Evolutionary conservation across 345 rosid species (phyloP).

Genomic region (Populus euphratica): DNA sequence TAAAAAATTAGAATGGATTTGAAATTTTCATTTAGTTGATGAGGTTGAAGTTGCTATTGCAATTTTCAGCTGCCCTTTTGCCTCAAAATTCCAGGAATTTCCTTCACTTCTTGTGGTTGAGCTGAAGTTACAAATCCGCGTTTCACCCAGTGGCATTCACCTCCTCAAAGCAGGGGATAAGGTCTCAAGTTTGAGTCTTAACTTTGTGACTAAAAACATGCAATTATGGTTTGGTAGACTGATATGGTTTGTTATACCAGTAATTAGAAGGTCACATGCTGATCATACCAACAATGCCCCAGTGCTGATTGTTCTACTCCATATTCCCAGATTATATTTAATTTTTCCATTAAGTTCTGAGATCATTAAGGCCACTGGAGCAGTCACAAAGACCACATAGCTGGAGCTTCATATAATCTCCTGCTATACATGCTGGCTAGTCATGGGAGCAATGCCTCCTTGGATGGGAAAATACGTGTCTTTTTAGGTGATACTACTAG

Average conservation of each 20-base stretch:
- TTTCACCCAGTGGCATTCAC: background rate
- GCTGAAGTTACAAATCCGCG: background rate
- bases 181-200: background rate
- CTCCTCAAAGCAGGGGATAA: background rate
- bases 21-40: background rate
- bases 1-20: background rate
- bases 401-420: slow-evolving; percentile 89
- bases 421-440: slow-evolving; percentile 77
- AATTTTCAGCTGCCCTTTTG: background rate
- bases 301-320: slow-evolving; percentile 73
- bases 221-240: slow-evolving; percentile 41
- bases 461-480: background rate
- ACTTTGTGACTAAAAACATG: background rate
- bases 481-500: background rate
- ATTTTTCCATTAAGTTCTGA: slow-evolving; percentile 72
- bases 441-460: slow-evolving; percentile 49
- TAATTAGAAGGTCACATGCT: slow-evolving; percentile 52
- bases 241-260: slow-evolving; percentile 77
- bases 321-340: slow-evolving; percentile 63
- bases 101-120: background rate
- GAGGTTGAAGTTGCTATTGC: background rate
- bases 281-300: slow-evolving; percentile 73
- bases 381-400: slow-evolving; percentile 85
- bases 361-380: slow-evolving; percentile 67
- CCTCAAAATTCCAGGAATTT: background rate